Percentiles rank a stretch among this genome's conserved stretches.
These are phyloP conservation scores for Ceratobasidium theobromae DNA, from an alignment of 1,284 basidiomycete species.

Conservation along the genomic window DNA sequence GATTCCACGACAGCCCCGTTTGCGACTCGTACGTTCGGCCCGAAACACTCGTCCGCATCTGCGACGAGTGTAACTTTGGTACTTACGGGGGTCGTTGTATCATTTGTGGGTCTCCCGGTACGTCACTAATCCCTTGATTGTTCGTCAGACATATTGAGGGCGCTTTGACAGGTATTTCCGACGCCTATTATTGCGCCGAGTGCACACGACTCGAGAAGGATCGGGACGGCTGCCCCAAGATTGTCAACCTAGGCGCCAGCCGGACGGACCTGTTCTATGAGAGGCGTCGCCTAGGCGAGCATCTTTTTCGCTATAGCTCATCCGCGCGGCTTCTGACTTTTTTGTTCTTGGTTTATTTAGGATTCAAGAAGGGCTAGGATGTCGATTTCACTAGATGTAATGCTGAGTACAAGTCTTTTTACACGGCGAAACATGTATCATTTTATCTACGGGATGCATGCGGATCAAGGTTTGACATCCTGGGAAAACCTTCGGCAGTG, in stretches of 20 bases:
- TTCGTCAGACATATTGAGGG: not conserved
- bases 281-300: conserved; percentile 70
- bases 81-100: conserved; percentile 97
- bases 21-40: conserved; percentile 99
- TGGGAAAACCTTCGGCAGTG: not conserved
- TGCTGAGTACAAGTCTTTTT: not conserved
- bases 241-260: conserved; percentile 92
- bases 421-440: too few relatives aligned
- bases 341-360: conserved; percentile 44
- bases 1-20: conserved; percentile 68
- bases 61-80: conserved; percentile 99
- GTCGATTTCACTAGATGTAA: conserved; percentile 18
- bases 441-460: not conserved
- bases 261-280: conserved; percentile 90
- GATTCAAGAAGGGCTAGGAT: conserved; percentile 76
- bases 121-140: conserved; percentile 37
- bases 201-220: conserved; percentile 97
- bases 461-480: not conserved
- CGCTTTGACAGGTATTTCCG: conserved; percentile 75
- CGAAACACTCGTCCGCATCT: conserved; percentile 95
- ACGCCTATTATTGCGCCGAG: conserved; percentile 96
- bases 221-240: conserved; percentile 97
- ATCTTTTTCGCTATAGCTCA: not conserved
- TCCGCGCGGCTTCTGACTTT: not conserved
- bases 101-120: conserved; percentile 92